Evolutionary conservation across 257 asterid genomes (phyloP).

Genomic region (Verbascum thapsus): DNA sequence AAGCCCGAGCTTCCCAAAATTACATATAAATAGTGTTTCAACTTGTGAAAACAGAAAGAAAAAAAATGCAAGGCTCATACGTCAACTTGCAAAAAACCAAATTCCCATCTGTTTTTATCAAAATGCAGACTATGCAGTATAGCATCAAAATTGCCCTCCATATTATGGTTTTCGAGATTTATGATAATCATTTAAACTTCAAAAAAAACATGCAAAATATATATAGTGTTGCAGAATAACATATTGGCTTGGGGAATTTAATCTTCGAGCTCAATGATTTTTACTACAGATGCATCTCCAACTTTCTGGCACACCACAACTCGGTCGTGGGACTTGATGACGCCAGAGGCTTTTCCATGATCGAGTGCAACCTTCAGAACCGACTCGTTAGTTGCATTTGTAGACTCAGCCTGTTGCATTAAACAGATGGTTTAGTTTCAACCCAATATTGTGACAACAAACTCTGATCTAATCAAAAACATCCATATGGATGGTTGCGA

Average conservation of each 20-base stretch:
- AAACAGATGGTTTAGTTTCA: constrained; percentile 6
- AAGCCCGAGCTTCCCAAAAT: background rate
- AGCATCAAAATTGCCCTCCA: constrained; percentile 16
- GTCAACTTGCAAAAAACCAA: constrained; percentile 21
- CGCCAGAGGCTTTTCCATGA: constrained; percentile 70
- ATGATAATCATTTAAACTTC: constrained; percentile 14
- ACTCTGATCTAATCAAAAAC: background rate
- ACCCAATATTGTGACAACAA: background rate
- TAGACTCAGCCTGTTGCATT: constrained; percentile 61
- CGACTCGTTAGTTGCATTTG: constrained; percentile 64
- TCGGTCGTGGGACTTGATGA: constrained; percentile 70
- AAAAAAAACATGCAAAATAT: background rate
- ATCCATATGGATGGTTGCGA: background rate
- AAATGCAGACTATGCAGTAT: background rate
- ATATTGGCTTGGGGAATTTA: constrained; percentile 7
- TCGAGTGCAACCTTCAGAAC: constrained; percentile 82
- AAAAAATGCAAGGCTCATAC: constrained; percentile 8
- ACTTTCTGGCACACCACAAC: constrained; percentile 87
- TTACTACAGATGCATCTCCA: constrained; percentile 86
- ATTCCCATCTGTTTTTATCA: constrained; percentile 13
- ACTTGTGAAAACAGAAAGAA: background rate
- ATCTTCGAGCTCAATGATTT: constrained; percentile 86
- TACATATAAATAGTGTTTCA: constrained; percentile 5
- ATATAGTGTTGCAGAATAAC: background rate
- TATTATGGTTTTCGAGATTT: too few relatives aligned